Evolutionary conservation across 2,329 filamentous ascomycete genomes (phyloP), one percentile per base, ranked within the genome.

Genomic region (Ophiocordyceps camponoti-leonardi): DNA sequence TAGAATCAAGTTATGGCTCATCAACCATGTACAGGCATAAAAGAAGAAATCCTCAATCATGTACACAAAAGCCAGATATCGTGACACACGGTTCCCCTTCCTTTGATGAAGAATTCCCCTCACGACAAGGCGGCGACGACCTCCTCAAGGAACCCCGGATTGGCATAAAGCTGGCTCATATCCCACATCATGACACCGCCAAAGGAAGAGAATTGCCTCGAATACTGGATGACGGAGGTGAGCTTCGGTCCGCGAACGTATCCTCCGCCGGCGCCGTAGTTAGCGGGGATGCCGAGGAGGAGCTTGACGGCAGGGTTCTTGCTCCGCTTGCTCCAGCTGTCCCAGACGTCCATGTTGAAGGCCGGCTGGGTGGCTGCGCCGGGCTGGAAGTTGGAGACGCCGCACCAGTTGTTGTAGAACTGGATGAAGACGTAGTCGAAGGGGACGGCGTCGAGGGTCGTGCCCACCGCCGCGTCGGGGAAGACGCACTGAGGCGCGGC

Each of bases 171-270:
- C 62, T 80, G 76, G 28, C 66, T 73, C 60, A 73, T 73, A 58
- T 83, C 79, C 79, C 78, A 83, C 62, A 81, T 67, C 79, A 83
- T 81, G 26, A 79, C 68, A 28, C 79, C 79, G 8, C 77, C 79
- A 53, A 83, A 82, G 58, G 69, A 79, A 4, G 63, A 58, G 54
- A 71, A 82, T 39, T 61, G 56, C 59, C 71, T 70, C 41, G 62
- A 66, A 53, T 74, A 80, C 31, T 65, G 47, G 49, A 83, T 68
- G 30, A 78, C 65, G 6, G 62, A 54, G 19, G 56, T 60, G 37
- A 83, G 63, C 20, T 65, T 57, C n/a, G 53, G 51, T 2, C 68
- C 67, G 8, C 60, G 53, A 13, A 69, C 54, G 55, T 81, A 83
- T 2, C 79, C 78, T 4, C 62, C 63, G 6, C 74, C 73, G 3